phyloP scores from a whole-genome alignment of 2,329 filamentous ascomycete species.

The Triangularia setosa region DNA sequence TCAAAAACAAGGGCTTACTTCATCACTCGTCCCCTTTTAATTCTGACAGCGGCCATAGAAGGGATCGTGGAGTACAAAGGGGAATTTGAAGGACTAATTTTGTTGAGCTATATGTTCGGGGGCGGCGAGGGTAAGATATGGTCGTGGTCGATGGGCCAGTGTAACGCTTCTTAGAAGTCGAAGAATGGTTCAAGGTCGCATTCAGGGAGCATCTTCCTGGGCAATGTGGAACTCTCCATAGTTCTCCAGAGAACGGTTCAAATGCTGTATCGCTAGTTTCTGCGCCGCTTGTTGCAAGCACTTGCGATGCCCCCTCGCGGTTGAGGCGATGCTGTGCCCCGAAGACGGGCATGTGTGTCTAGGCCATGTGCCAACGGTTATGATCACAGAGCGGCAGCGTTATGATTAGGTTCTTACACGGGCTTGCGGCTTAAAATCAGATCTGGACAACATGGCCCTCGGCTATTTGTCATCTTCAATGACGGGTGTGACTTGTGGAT shows the following conservation, averaged over 20 bases:
- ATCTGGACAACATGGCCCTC: neutral
- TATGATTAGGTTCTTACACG: neutral
- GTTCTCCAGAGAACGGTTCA: neutral
- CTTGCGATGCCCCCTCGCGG: neutral
- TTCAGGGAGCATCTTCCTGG: neutral
- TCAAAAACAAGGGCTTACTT: neutral
- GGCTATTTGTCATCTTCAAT: neutral
- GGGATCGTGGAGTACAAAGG: neutral
- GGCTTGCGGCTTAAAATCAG: neutral
- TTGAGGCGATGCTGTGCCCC: neutral
- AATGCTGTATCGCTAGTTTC: neutral
- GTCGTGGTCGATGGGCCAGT: neutral
- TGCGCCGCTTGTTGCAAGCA: neutral
- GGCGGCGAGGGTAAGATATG: neutral
- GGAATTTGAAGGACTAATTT: neutral
- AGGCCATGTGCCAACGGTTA: neutral
- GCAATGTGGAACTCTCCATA: neutral
- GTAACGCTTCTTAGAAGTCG: neutral
- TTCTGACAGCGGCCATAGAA: neutral
- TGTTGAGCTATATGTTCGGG: neutral
- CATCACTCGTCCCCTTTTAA: neutral
- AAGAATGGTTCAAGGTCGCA: neutral
- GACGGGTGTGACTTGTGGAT: neutral
- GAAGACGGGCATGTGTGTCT: neutral
- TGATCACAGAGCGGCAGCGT: neutral